Conservation (phyloP, 495 filamentous ascomycete species). For the Cercophora samala region DNA sequence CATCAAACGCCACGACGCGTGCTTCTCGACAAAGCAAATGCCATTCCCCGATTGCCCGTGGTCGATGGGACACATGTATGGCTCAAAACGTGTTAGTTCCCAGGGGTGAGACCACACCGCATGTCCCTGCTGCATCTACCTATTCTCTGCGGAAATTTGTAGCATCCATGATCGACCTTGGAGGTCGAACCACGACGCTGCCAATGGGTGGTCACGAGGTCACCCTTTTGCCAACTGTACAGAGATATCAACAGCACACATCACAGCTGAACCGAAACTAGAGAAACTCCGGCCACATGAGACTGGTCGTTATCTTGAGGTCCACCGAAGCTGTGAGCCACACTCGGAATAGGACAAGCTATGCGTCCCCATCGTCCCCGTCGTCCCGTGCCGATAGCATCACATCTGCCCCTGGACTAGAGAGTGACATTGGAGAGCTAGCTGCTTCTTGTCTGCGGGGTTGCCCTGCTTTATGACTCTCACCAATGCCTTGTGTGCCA, state of each 20-base stretch:
- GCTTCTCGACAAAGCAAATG: conserved; percentile 7
- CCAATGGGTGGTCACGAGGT: conserved; percentile 7
- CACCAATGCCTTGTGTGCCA: background rate
- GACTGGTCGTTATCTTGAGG: background rate
- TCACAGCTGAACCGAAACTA: background rate
- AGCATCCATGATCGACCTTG: background rate
- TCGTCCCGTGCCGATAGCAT: background rate
- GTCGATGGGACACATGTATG: background rate
- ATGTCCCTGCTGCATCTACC: conserved; percentile 1
- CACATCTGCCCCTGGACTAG: background rate
- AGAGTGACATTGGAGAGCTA: background rate
- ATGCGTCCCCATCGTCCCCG: background rate
- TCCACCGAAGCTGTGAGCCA: background rate
- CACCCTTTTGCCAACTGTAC: background rate
- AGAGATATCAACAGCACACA: background rate
- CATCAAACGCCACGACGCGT: conserved; percentile 18
- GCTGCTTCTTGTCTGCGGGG: background rate
- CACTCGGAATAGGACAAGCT: background rate
- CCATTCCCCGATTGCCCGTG: conserved; percentile 8
- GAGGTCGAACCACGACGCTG: background rate
- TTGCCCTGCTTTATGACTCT: background rate
- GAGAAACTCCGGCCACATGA: background rate
- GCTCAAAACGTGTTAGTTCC: background rate
- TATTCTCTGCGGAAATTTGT: background rate
- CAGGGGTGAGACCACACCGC: background rate